Base-by-base conservation (phyloP, 768 basidiomycete genomes). In the Serendipita vermifera region DNA sequence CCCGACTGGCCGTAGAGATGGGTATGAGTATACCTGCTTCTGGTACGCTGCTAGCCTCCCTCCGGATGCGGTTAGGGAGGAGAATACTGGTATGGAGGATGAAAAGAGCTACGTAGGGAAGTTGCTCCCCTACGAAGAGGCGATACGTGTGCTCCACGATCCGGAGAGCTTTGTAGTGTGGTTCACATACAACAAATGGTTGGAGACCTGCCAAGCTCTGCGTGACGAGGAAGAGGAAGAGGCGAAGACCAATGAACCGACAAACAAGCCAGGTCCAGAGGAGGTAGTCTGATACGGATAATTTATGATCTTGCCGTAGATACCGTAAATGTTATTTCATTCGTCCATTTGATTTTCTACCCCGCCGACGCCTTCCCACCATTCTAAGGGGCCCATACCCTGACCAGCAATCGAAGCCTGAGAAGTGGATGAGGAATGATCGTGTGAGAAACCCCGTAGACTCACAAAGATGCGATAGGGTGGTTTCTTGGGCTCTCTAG, bases 321-420 rank as follows among this genome's bases (percentile, higher is more conserved):
- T n/a, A n/a, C n/a, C n/a, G n/a, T n/a, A n/a, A n/a, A n/a, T n/a
- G n/a, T n/a, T n/a, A n/a, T n/a, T n/a, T n/a, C n/a, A n/a, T n/a
- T n/a, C n/a, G 26, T 43, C 41, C 41, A 43, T 26, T 26, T 43
- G 41, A 38, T 39, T 20, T 9, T 35, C 55, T 11, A 24, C 33
- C 20, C 39, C 26, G 5, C 14, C 36, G 13, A 26, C 55, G 3
- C 55, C 55, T 3, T 38, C 41, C 61, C 61, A 62, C 61, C 61
- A 62, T 2, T 62, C 57, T 20, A 62, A 26, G 24, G 58, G 27
- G 3, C 87, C 87, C 3, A 91, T 70, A 3, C 88, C 87, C 63
- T 88, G 85, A 66, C 87, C 87, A 11, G 80, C 78, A 59, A 89
- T 86, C 1, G 87, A 87, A 60, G 82, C 85, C 87, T 89, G 55